These are phyloP conservation scores for Aureobasidium sp. DNA, from an alignment of 2,329 filamentous ascomycete species.

Conservation along the genomic window DNA sequence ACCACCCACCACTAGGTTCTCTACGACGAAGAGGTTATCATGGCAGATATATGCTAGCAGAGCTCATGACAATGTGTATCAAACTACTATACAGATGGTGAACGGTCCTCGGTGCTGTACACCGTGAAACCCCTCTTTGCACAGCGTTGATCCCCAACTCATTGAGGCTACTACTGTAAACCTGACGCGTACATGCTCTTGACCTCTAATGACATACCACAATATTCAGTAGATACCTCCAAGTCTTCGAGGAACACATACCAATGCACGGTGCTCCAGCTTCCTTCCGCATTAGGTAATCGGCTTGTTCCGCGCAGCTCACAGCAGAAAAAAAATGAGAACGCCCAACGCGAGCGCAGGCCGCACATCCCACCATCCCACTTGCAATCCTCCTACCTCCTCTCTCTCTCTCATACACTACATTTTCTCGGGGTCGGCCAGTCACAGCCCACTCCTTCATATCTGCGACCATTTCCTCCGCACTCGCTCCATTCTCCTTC, in stretches of 20 bases:
- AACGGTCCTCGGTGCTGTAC: neutral
- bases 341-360: neutral
- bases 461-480: constrained; percentile 21
- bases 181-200: too few relatives aligned
- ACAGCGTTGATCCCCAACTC: too few relatives aligned
- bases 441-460: constrained; percentile 22
- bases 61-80: neutral
- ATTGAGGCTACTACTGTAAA: too few relatives aligned
- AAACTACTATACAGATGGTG: neutral
- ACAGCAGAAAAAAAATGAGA: constrained; percentile 11
- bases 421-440: constrained; percentile 17
- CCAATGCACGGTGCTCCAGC: neutral
- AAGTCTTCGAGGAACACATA: neutral
- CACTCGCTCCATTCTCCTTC: constrained; percentile 18
- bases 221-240: neutral
- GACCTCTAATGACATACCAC: too few relatives aligned
- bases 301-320: neutral
- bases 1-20: constrained; percentile 34
- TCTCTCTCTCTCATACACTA: neutral
- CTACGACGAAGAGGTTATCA: neutral
- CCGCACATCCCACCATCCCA: constrained; percentile 4
- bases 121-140: neutral
- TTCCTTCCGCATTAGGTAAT: constrained; percentile 5
- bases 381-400: neutral
- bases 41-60: neutral